Evolutionary conservation across 208 protist genomes (phyloP), one percentile per base, ranked within the genome.

Genomic region (Leishmania turanica): DNA sequence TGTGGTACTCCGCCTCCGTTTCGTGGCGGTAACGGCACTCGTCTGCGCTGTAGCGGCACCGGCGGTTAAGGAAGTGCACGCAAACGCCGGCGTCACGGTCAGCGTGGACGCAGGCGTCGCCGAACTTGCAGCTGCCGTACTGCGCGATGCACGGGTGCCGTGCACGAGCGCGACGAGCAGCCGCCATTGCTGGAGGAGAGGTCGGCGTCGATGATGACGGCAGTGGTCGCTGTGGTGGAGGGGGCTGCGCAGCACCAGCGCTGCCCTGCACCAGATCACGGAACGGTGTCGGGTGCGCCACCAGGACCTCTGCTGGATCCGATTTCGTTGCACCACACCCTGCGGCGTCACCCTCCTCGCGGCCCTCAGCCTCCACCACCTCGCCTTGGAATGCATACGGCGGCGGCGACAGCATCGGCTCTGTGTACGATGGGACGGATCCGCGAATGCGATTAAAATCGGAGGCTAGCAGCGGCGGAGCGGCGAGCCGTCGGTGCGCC

Each of bases 131-230:
- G 65, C 68, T 85, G 77, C 93, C 93, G 77, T 85, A 92, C 85
- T 97, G 93, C 19, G 79, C 82, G 3, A 97, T 49, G 74, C 93
- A 97, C 19, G 93, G 93, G 78, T 97, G 93, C 40, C 87, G 85
- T 31, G 60, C 78, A 31, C 83, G 83, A 47, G 21, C 3, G 60
- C 53, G 75, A 53, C 15, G 78, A 31, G 60, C 58, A 19, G 71
- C 1, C 0, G 45, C 51, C 9, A 13, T 42, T 15, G 2, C 0
- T 76, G 72, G 17, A 56, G 73, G 56, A 56, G 54, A 8, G 34
- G 53, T 62, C 42, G n/a, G 56, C 24, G 19, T 47, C 37, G 21
- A 70, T 47, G 65, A 70, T 27, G 65, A 47, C 1, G 42, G 11
- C 15, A 17, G 53, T 24, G 71, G 49, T 45, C 56, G n/a, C 15